phyloP scores from a whole-genome alignment of 331 rosid species.

The Spiraea crenata region DNA sequence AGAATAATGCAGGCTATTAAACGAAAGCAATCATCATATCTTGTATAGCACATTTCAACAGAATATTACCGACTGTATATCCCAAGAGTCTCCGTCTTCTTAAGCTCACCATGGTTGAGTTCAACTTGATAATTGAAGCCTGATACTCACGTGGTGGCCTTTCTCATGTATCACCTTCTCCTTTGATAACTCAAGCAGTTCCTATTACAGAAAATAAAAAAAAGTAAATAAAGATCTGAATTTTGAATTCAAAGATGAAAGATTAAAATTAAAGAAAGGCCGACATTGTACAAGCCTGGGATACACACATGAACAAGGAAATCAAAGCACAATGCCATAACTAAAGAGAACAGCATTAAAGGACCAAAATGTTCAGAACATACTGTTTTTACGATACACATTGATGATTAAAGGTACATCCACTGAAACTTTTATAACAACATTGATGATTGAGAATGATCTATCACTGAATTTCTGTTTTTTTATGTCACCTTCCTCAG shows the following conservation, averaged over 20 bases:
- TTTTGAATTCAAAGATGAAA: constrained; percentile 4
- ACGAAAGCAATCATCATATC: background rate
- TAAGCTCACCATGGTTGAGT: constrained; percentile 81
- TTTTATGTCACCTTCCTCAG: background rate
- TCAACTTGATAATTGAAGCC: constrained; percentile 29
- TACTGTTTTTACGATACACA: background rate
- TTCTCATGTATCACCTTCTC: constrained; percentile 21
- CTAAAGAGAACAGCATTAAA: background rate
- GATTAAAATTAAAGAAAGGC: too few relatives aligned
- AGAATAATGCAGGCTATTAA: background rate
- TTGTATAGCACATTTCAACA: constrained; percentile 12
- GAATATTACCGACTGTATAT: constrained; percentile 67
- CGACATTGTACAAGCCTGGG: background rate
- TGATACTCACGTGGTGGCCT: constrained; percentile 13
- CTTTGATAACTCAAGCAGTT: constrained; percentile 15
- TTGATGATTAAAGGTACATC: background rate
- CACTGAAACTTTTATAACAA: background rate
- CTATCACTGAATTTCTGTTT: background rate
- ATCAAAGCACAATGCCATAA: background rate
- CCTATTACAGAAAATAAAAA: constrained; percentile 9
- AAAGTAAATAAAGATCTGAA: constrained; percentile 5
- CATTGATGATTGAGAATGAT: background rate
- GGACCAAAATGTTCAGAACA: background rate
- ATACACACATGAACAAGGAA: background rate
- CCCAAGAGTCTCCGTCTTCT: constrained; percentile 96